Evolutionary conservation across 768 basidiomycete genomes (phyloP).

Genomic region (Phlebiopsis gigantea): DNA sequence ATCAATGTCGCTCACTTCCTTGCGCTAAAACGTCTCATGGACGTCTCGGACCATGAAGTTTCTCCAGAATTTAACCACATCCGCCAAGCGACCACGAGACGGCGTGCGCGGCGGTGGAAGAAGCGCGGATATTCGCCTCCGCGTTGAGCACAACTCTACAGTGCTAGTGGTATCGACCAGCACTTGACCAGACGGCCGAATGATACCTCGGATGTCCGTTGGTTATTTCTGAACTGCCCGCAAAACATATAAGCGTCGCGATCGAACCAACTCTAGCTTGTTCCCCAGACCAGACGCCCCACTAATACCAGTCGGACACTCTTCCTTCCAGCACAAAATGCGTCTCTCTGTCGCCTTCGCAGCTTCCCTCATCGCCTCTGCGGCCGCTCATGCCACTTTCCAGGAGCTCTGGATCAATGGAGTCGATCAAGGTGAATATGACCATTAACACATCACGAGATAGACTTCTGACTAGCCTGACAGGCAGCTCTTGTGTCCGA

Average conservation of each 20-base stretch:
- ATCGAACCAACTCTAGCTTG: background rate
- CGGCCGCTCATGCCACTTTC: slow-evolving; percentile 48
- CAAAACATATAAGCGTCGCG: slow-evolving; percentile 2
- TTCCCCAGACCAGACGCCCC: slow-evolving; percentile 4
- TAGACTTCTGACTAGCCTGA: background rate
- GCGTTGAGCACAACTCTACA: background rate
- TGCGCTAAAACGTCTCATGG: background rate
- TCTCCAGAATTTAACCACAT: slow-evolving; percentile 6
- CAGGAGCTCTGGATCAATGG: slow-evolving; percentile 50
- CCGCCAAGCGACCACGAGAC: background rate
- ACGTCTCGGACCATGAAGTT: background rate
- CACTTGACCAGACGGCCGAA: background rate
- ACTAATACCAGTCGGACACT: background rate
- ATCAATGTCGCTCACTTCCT: background rate
- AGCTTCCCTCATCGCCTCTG: slow-evolving; percentile 34
- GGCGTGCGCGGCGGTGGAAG: background rate
- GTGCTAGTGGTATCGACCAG: too few species aligned
- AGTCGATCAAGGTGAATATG: slow-evolving; percentile 36
- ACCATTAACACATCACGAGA: background rate
- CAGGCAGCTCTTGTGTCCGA: slow-evolving; percentile 36
- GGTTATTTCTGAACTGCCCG: background rate
- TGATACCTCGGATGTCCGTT: background rate
- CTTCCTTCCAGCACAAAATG: slow-evolving; percentile 1
- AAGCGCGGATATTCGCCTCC: slow-evolving; percentile 1
- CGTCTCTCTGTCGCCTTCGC: slow-evolving; percentile 30